Base-by-base conservation (phyloP, 306 rosid genomes). In the Begonia peltatifolia region DNA sequence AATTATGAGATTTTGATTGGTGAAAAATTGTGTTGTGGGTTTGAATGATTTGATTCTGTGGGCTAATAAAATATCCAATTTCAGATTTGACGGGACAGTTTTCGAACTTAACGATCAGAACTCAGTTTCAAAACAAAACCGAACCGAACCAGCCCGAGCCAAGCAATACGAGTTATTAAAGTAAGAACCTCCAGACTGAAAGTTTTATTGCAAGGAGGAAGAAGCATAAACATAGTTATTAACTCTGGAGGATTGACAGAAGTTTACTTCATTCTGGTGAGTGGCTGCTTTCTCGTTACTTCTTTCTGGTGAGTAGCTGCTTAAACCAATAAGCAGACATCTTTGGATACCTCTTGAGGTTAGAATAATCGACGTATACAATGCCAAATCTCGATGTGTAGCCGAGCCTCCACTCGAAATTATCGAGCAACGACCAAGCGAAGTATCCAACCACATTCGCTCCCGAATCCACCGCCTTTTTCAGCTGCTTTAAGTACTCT, bases 251-350 rank as follows among this genome's bases (percentile, higher is more conserved):
- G 15, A 46, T 58, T 58, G 18, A 17, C 18, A 17, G n/a, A 42
- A 14, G 11, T 22, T 44, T 46, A 47, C 12, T 15, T n/a, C n/a
- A n/a, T 12, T 25, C 30, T 2, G 1, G 53, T 30, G 20, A 43
- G 23, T 13, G 14, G 41, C n/a, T 12, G 50, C 17, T 11, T 41
- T 41, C 65, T 17, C 56, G 72, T 2, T 69, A 36, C 77, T 82
- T 17, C 18, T 69, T 79, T 51, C 63, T 77, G 42, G 63, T 57
- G 14, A 75, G 72, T 9, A 84, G 64, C 23, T 78, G 74, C 70
- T 77, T 76, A 78, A 89, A 89, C 97, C 97, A 89, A 56, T 77
- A 72, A 16, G 97, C 93, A 20, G 97, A 89, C 93, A 84, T 66
- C 78, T 89, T 89, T 35, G 97, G 97, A 47, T 63, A 65, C 59